Percentiles rank a stretch among this genome's conserved stretches.
phyloP scores from a whole-genome alignment of 2,329 filamentous ascomycete genomes.

The Arthrinium puccinioides region DNA sequence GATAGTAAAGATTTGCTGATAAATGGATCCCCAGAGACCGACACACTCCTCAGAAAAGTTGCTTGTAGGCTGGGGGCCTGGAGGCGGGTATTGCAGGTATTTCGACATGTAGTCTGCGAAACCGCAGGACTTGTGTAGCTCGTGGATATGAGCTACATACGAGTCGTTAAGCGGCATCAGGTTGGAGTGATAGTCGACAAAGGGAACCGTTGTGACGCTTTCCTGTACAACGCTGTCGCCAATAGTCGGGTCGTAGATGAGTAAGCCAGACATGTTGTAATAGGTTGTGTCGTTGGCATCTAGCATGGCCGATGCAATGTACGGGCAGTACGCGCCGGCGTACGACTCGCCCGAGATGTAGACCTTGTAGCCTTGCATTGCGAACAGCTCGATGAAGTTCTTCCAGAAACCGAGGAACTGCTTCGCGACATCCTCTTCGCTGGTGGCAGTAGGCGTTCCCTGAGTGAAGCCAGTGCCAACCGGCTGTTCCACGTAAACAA shows the following conservation, averaged over 20 bases:
- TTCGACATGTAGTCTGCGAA: constrained; percentile 47
- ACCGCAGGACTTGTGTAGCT: constrained; percentile 44
- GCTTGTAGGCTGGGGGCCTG: constrained; percentile 45
- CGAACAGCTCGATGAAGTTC: constrained; percentile 48
- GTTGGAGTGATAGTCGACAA: constrained; percentile 45
- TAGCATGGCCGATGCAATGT: constrained; percentile 48
- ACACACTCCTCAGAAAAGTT: constrained; percentile 40
- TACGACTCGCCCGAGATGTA: constrained; percentile 50
- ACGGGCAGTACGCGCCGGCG: constrained; percentile 46
- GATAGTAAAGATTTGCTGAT: constrained; percentile 33
- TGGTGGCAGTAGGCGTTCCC: constrained; percentile 55
- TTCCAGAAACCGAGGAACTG: constrained; percentile 71
- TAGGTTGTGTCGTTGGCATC: constrained; percentile 36
- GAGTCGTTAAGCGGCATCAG: constrained; percentile 52
- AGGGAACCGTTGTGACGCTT: constrained; percentile 41
- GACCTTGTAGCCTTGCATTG: constrained; percentile 42
- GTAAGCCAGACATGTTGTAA: constrained; percentile 42
- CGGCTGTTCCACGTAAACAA: constrained; percentile 69
- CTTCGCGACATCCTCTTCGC: constrained; percentile 59
- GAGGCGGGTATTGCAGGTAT: constrained; percentile 56
- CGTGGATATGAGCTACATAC: constrained; percentile 45
- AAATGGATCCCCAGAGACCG: constrained; percentile 45
- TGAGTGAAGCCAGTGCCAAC: constrained; percentile 61
- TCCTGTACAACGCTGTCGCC: constrained; percentile 36
- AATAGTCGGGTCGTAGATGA: constrained; percentile 63